Evolutionary conservation across 2,329 filamentous ascomycete species (phyloP), one percentile per base, ranked within the genome.

Genomic region (Microdochium nivale): DNA sequence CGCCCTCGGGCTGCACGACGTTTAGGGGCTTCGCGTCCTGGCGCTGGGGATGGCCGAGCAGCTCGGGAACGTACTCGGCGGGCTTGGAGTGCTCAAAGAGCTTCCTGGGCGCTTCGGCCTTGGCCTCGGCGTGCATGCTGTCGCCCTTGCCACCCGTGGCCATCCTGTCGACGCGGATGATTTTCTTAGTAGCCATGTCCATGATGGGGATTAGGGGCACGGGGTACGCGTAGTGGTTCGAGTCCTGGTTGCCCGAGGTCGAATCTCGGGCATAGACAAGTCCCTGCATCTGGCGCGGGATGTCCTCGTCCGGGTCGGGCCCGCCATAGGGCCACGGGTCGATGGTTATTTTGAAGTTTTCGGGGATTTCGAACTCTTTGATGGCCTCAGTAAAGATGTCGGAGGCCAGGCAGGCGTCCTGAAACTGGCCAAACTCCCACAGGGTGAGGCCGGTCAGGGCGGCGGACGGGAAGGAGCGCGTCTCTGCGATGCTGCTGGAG

Each of bases 251-350:
- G 33, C 70, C 66, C 33, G 67, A 72, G 16, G 65, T 62, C 3
- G 65, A 53, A 53, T 76, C 68, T 13, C 66, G 66, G n/a, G 71
- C 73, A 57, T 75, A 79, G 43, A 77, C 70, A 1, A 79, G 66
- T 40, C 74, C 76, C 48, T 77, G 74, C 70, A 79, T 75, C 50
- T 69, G 70, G 16, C 73, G 70, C 5, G 69, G 67, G 2, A 66
- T 60, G 23, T 66, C 62, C 48, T 72, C 70, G 3, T 70, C 67
- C 3, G 60, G 61, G 51, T 73, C 70, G 1, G 66, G 63, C 2
- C 70, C 71, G 7, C 75, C 75, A 55, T 89, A 90, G 35, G 88
- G 88, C 87, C 86, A 90, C 0, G 79, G 55, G 80, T 77, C 73
- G 56, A 76, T 74, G 14, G 65, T 67, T 49, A 75, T 60, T 33